Evolutionary conservation across 805 yeast species (phyloP).

Genomic region (Barnettozyma botsteinii): DNA sequence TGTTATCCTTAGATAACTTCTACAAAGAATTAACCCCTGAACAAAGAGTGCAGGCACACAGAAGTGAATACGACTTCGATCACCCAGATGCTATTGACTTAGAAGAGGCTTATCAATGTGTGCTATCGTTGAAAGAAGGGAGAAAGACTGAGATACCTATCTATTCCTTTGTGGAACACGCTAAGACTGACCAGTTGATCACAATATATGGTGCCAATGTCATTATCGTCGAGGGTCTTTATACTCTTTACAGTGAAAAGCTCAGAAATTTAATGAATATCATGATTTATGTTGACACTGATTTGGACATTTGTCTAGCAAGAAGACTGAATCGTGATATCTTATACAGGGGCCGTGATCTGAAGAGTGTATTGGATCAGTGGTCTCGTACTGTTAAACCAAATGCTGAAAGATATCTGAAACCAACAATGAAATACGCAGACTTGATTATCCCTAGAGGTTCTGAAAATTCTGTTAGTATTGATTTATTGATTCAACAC

Average conservation of each 20-base stretch:
- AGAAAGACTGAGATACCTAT: conserved; percentile 60
- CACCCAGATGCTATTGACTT: conserved; percentile 79
- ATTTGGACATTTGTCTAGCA: conserved; percentile 86
- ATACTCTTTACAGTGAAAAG: conserved; percentile 68
- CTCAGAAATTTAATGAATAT: conserved; percentile 73
- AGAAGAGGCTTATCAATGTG: conserved; percentile 60
- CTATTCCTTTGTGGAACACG: conserved; percentile 60
- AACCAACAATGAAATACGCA: conserved; percentile 72
- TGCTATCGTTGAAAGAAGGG: conserved; percentile 67
- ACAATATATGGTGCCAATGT: conserved; percentile 93
- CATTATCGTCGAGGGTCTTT: conserved; percentile 86
- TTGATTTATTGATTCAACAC: conserved; percentile 72
- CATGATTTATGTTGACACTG: conserved; percentile 90
- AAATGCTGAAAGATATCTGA: conserved; percentile 68
- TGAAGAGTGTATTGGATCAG: conserved; percentile 75
- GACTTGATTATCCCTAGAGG: conserved; percentile 91
- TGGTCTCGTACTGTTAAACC: conserved; percentile 94
- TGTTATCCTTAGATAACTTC: conserved; percentile 85
- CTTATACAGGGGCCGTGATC: conserved; percentile 77
- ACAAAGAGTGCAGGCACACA: conserved; percentile 57
- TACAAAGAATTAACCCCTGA: conserved; percentile 68
- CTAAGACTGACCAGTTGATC: conserved; percentile 51
- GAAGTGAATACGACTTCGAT: conserved; percentile 78
- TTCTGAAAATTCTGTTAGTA: conserved; percentile 74
- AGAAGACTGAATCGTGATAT: conserved; percentile 85